A percentile compares a stretch with the other conserved stretches of the same genome.
Conservation (phyloP, 169 alveolate genomes). For the Theileria orientalis region DNA sequence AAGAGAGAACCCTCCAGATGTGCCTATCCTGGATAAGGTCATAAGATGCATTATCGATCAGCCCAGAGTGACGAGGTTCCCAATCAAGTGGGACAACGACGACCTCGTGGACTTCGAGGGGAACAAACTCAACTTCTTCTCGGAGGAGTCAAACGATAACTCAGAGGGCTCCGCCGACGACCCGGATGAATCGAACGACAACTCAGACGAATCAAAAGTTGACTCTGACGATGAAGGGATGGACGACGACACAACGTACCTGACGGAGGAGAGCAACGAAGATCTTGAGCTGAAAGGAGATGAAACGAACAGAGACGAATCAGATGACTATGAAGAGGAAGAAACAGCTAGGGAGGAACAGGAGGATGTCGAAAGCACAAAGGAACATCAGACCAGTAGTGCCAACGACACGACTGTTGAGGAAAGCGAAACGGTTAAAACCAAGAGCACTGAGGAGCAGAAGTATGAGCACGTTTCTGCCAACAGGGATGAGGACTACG, state of each 20-base stretch:
- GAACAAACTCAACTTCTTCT: slow-evolving; percentile 57
- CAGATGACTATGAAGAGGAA: not conserved
- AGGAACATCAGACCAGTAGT: not conserved
- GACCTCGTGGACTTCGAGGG: slow-evolving; percentile 65
- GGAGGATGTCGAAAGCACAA: not conserved
- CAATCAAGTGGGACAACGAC: slow-evolving; percentile 91
- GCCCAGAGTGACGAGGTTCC: slow-evolving; percentile 97
- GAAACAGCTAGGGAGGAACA: not conserved
- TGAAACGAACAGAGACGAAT: not conserved
- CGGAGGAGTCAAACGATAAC: slow-evolving; percentile 46
- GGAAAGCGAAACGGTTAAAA: slow-evolving; percentile 17
- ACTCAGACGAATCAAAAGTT: not conserved
- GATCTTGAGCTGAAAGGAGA: not conserved
- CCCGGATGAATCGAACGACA: not conserved
- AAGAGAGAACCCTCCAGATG: slow-evolving; percentile 92
- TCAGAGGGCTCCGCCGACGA: slow-evolving; percentile 6
- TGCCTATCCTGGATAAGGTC: slow-evolving; percentile 87
- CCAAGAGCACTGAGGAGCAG: slow-evolving; percentile 29
- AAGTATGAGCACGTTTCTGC: slow-evolving; percentile 2
- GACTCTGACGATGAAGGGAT: not conserved
- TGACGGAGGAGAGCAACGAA: not conserved
- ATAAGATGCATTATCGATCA: slow-evolving; percentile 90
- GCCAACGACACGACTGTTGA: not conserved
- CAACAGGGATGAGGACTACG: not conserved
- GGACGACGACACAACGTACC: no score